Evolutionary conservation across 176 grass and related monocot species (phyloP), one percentile per base, ranked within the genome.

Genomic region (Triticum turgidum): DNA sequence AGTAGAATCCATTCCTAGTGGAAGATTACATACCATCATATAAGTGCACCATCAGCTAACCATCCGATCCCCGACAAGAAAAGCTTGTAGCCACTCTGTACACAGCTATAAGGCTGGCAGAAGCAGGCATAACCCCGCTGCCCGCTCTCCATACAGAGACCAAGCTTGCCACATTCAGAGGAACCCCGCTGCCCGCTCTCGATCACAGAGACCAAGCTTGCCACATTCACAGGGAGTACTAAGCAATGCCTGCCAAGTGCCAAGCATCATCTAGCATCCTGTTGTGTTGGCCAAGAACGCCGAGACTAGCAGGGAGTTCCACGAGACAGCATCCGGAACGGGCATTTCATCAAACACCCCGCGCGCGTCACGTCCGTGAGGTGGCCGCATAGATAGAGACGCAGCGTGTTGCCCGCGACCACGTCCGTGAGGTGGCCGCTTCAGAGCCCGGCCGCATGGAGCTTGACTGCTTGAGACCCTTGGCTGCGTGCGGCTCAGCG

Each of bases 71-170:
- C 38, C 8, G 42, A 93, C 59, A 83, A 86, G 72, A 71, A 93
- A 95, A 80, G 82, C 85, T 32, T 69, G 56, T 65, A 90, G 25
- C 63, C 93, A 38, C 67, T 93, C 14, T 93, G 89, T 15, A 98
- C 88, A 89, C 96, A 98, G 78, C 91, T 98, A 41, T 80, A 95
- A 45, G 18, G 91, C 93, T 59, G 93, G 96, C 91, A 65, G 82
- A 93, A 20, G 95, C 95, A 66, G 93, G 95, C 27, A 93, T 65
- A 6, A 32, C 32, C 32, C 32, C 3, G 32, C 32, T 32, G 32
- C 32, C 32, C 32, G 32, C 32, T 32, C 32, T 25, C 25, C 25
- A 25, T 25, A 25, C 25, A 32, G 32, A 32, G 32, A 32, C 32
- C 32, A 32, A 32, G 32, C 32, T 32, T 32, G 32, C 32, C 32